A percentile compares a stretch with the other conserved stretches of the same genome.
Evolutionary conservation across 306 rosid genomes (phyloP).

Genomic region (Malus fusca): DNA sequence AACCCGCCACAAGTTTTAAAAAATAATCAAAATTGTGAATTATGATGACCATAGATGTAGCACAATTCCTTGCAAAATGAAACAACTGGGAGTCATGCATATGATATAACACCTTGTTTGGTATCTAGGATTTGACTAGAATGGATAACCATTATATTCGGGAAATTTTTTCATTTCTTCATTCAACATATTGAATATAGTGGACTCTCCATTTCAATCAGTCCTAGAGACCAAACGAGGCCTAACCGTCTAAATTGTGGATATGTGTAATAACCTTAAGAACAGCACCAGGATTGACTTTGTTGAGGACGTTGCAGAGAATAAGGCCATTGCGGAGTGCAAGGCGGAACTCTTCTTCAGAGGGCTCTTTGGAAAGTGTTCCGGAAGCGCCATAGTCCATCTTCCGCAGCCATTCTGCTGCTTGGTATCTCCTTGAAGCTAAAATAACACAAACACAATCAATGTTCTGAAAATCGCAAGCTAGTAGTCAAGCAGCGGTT

Average conservation of each 20-base stretch:
- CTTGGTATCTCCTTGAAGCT: slow-evolving; percentile 80
- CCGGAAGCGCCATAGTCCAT: slow-evolving; percentile 79
- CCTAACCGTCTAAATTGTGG: not conserved
- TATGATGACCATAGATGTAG: not conserved
- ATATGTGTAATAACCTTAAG: slow-evolving; percentile 36
- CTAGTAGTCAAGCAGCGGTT: no score
- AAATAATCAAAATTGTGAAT: not conserved
- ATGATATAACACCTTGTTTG: not conserved
- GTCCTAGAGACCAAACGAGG: no score
- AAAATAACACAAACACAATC: not conserved
- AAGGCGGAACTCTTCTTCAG: slow-evolving; percentile 80
- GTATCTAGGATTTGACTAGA: no score
- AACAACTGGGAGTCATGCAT: not conserved
- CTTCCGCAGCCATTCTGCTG: slow-evolving; percentile 87
- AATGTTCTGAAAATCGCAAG: not conserved
- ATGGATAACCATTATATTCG: no score
- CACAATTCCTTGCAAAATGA: not conserved
- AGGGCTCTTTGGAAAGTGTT: slow-evolving; percentile 60
- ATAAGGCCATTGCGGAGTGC: slow-evolving; percentile 89
- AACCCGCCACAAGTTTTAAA: not conserved
- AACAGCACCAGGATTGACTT: slow-evolving; percentile 89
- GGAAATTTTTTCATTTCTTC: no score
- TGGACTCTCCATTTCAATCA: no score
- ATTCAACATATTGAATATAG: no score
- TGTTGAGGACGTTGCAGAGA: slow-evolving; percentile 95